A percentile compares a stretch with the other conserved stretches of the same genome.
Evolutionary conservation across 441 rosid genomes (phyloP).

Genomic region (Populus trichocarpa): DNA sequence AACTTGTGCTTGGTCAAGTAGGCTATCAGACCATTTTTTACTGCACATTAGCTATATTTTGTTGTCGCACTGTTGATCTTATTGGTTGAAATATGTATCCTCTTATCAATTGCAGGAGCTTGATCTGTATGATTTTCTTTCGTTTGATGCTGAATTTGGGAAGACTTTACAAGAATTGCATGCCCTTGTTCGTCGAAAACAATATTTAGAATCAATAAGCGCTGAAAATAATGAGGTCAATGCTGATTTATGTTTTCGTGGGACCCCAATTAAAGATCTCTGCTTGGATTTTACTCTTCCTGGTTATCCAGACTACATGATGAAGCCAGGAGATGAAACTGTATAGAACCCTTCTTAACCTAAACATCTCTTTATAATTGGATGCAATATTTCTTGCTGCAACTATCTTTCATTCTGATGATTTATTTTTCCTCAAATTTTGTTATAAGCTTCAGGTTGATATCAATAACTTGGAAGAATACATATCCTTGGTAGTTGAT

Average conservation of each 20-base stretch:
- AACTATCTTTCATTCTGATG: not conserved
- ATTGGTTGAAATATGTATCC: not conserved
- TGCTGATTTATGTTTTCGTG: slow-evolving; percentile 56
- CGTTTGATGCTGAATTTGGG: slow-evolving; percentile 86
- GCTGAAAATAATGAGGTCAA: slow-evolving; percentile 32
- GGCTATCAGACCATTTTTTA: slow-evolving; percentile 18
- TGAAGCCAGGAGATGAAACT: slow-evolving; percentile 78
- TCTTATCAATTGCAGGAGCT: slow-evolving; percentile 70
- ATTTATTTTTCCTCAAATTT: not conserved
- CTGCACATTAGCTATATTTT: not conserved
- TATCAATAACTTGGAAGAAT: slow-evolving; percentile 79
- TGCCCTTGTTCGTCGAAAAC: slow-evolving; percentile 77
- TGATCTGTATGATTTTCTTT: slow-evolving; percentile 84
- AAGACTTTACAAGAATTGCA: slow-evolving; percentile 81
- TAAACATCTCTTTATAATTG: not conserved
- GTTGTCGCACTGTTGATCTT: not conserved
- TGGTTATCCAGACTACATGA: slow-evolving; percentile 84
- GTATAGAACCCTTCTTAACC: slow-evolving; percentile 33
- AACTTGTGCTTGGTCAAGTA: slow-evolving; percentile 93
- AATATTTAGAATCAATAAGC: slow-evolving; percentile 52
- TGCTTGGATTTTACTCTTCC: slow-evolving; percentile 94
- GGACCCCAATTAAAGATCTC: slow-evolving; percentile 74
- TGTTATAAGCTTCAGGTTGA: slow-evolving; percentile 52
- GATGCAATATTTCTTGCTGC: not conserved
- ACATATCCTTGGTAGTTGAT: slow-evolving; percentile 79